Evolutionary conservation across 352 stramenopile genomes (phyloP).

Genomic region (Pythium phragmitis): DNA sequence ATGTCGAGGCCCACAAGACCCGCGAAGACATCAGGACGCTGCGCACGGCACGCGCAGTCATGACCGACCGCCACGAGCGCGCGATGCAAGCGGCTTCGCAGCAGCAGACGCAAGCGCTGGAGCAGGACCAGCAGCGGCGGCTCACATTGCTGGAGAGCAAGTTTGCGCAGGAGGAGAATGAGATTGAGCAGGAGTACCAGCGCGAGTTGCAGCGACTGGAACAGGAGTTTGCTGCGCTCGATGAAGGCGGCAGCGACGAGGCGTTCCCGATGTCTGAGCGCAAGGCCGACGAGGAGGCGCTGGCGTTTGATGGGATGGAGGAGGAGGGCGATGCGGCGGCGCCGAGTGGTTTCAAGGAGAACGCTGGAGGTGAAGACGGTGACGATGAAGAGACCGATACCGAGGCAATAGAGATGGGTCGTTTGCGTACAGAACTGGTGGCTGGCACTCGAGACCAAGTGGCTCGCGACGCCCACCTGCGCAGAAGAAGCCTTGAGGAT

Average conservation of each 20-base stretch:
- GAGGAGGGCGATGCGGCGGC: constrained; percentile 11
- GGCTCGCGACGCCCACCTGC: background rate
- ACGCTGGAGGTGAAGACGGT: background rate
- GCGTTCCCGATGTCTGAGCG: background rate
- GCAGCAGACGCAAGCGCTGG: constrained; percentile 37
- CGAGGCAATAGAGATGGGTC: constrained; percentile 6
- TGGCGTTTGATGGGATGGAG: constrained; percentile 2
- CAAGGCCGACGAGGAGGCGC: constrained; percentile 4
- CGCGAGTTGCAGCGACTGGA: constrained; percentile 21
- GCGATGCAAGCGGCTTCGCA: background rate
- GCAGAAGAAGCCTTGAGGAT: constrained; percentile 4
- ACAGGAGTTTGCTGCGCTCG: constrained; percentile 20
- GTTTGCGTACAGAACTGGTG: background rate
- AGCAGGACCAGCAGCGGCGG: constrained; percentile 55
- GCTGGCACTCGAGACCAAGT: background rate
- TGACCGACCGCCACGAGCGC: constrained; percentile 3
- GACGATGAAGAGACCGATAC: background rate
- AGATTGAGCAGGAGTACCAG: constrained; percentile 31
- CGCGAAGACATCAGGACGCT: constrained; percentile 41
- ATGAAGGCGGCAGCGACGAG: constrained; percentile 2
- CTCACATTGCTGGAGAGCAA: constrained; percentile 49
- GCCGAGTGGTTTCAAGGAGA: background rate
- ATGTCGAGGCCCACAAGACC: constrained; percentile 46
- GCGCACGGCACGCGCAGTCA: constrained; percentile 31
- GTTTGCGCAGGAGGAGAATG: constrained; percentile 36